Evolutionary conservation across 352 stramenopile species (phyloP), one percentile per base, ranked within the genome.

Genomic region (Globisporangium recalcitrans): DNA sequence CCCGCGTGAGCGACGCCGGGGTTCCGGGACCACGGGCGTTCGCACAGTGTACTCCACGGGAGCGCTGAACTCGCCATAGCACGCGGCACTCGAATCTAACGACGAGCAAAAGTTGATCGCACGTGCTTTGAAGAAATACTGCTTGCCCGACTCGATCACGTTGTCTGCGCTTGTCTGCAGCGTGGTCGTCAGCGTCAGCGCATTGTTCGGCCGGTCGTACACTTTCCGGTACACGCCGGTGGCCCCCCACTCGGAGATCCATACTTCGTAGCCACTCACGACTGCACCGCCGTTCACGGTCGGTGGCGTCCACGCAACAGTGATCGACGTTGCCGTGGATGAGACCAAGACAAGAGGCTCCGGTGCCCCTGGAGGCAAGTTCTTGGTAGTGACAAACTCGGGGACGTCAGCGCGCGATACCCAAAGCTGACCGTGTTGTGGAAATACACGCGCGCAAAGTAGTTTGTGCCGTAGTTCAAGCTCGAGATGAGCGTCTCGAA

Each of bases 181-280:
- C 19, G 82, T 96, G 3, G 87, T 95, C 32, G 77, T 69, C 13
- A 76, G 58, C 0, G 85, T 87, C 58, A 65, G 38, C 2, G 85
- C 75, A 44, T 96, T 82, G 40, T 96, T 97, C 1, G 86, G 86
- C 4, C 96, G 96, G 65, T 99, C 93, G 67, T 98, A 99, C 22
- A 98, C 88, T 58, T 98, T 89, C 16, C 77, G 70, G 34, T 89
- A 90, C 11, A 84, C 74, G 24, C 87, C 81, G 1, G 27, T 27
- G 1, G 49, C 49, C 1, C 92, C 93, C 94, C 95, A 98, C 53
- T 97, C 90, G n/a, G 97, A 93, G 60, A 98, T 93, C 88, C 87
- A 98, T 27, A 99, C 70, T 60, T 98, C 85, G 67, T 98, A 99
- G 7, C 96, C 96, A 22, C 85, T 97, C 49, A 98, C 88, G n/a